A percentile compares a stretch with the other conserved stretches of the same genome.
These are phyloP conservation scores for Phytophthora capsici DNA, from an alignment of 352 stramenopile genomes.

Conservation along the genomic window DNA sequence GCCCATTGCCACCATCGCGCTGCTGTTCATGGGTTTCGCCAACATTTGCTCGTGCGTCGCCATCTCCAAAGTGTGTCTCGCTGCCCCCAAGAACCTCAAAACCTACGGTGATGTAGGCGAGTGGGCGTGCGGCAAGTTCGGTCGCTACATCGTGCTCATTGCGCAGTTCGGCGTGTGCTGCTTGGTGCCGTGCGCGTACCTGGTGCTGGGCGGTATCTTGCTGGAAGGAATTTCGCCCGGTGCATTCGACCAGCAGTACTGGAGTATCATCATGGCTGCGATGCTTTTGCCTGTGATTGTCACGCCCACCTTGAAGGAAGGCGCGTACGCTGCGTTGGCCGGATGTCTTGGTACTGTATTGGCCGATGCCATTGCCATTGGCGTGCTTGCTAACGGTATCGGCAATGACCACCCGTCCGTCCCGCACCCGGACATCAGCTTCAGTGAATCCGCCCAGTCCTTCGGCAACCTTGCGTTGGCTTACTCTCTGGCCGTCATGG, in stretches of 20 bases:
- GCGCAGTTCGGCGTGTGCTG: constrained; percentile 65
- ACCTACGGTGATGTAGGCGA: constrained; percentile 72
- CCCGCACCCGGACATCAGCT: constrained; percentile 45
- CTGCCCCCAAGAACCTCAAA: constrained; percentile 58
- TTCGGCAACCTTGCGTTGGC: constrained; percentile 70
- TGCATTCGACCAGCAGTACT: constrained; percentile 52
- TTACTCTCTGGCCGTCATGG: constrained; percentile 61
- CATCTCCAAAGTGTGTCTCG: constrained; percentile 67
- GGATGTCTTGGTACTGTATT: constrained; percentile 65
- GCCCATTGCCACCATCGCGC: constrained; percentile 47
- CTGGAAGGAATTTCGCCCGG: constrained; percentile 57
- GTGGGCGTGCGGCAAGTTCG: constrained; percentile 51
- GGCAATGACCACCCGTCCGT: constrained; percentile 44
- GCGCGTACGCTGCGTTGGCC: constrained; percentile 53
- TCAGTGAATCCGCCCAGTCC: constrained; percentile 51
- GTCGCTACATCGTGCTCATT: constrained; percentile 61
- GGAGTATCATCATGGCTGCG: constrained; percentile 68
- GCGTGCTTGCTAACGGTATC: constrained; percentile 50
- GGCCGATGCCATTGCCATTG: constrained; percentile 57
- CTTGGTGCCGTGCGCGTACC: constrained; percentile 60
- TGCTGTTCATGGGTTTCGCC: constrained; percentile 66
- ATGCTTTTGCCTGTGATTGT: constrained; percentile 62
- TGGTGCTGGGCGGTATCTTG: constrained; percentile 66
- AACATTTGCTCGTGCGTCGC: constrained; percentile 68
- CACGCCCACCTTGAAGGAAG: constrained; percentile 70